Conservation (phyloP, 2,329 filamentous ascomycete species). For the Lasiodiplodia sp. region DNA sequence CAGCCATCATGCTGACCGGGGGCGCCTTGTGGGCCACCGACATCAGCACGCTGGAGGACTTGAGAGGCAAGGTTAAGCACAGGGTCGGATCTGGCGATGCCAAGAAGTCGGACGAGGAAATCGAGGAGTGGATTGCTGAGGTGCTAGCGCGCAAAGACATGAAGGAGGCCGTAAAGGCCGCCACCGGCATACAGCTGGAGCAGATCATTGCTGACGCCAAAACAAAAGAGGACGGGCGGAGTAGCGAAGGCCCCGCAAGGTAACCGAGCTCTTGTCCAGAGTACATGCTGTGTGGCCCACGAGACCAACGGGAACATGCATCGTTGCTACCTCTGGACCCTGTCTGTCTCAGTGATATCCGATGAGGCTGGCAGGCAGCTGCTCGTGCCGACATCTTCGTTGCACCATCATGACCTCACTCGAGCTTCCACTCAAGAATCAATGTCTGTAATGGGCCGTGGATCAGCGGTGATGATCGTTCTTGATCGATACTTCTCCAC, state of each 20-base stretch:
- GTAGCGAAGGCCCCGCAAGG: slow-evolving; percentile 28
- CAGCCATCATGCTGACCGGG: slow-evolving; percentile 77
- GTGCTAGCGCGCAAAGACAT: slow-evolving; percentile 58
- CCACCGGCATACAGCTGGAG: slow-evolving; percentile 38
- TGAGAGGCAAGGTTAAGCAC: slow-evolving; percentile 63
- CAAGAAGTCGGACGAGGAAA: slow-evolving; percentile 60
- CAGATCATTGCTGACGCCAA: slow-evolving; percentile 25
- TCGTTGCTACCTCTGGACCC: slow-evolving; percentile 1
- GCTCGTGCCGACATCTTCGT: slow-evolving; percentile 8
- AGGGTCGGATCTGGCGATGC: slow-evolving; percentile 51
- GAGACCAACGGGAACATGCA: background rate
- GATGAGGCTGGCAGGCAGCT: slow-evolving; percentile 11
- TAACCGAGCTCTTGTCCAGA: background rate
- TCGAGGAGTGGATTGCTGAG: slow-evolving; percentile 61
- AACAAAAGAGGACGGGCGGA: slow-evolving; percentile 27
- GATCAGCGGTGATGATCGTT: slow-evolving; percentile 9
- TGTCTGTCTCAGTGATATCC: slow-evolving; percentile 17
- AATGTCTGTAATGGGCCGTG: background rate
- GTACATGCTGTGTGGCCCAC: background rate
- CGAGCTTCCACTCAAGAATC: background rate
- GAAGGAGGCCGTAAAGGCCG: slow-evolving; percentile 40
- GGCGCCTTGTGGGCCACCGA: slow-evolving; percentile 80
- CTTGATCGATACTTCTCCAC: background rate
- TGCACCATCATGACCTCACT: slow-evolving; percentile 21
- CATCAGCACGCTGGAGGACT: slow-evolving; percentile 64